Evolutionary conservation across 2,329 filamentous ascomycete genomes (phyloP), one percentile per base, ranked within the genome.

Genomic region (Monosporascus cannonballus): DNA sequence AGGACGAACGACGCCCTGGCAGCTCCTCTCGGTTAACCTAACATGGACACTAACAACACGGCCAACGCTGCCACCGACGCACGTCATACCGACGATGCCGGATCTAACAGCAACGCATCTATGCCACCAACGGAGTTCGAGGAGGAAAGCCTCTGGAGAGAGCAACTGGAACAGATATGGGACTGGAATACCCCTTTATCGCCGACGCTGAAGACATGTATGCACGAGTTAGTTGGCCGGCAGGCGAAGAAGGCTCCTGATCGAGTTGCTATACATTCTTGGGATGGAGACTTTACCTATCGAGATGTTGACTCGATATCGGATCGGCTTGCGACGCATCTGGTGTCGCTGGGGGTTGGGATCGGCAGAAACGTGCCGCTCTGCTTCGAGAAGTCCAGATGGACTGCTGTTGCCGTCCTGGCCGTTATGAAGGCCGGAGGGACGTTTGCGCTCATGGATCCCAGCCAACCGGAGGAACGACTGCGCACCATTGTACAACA

Each of bases 361-460:
- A 51, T 67, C 11, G 75, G 74, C n/a, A 68, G 65, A 39, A 69
- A 69, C 9, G 71, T 79, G n/a, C 75, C 76, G 3, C 65, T 78
- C n/a, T 76, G 74, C 57, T 77, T 78, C 53, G 73, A 77, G 58
- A 78, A 78, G 59, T 76, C 74, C 30, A 66, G 65, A 56, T 77
- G 73, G 74, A 72, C 75, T 4, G 64, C 71, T 7, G 67, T 78
- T 22, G 71, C 72, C 0, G 70, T 78, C 4, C 60, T 78, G 8
- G 74, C 68, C 6, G 68, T 77, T 50, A 75, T 78, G 71, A 77
- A 77, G 58, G 62, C 75, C n/a, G 76, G 76, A 7, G 74, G 68
- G 2, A 70, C 73, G 6, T 78, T 77, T 56, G 73, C 72, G 2
- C 67, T 77, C 11, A 76, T 72, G 34, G 75, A 78, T 50, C 74